Conservation (phyloP, 164 flowering plant genomes). For the Sedum album region DNA sequence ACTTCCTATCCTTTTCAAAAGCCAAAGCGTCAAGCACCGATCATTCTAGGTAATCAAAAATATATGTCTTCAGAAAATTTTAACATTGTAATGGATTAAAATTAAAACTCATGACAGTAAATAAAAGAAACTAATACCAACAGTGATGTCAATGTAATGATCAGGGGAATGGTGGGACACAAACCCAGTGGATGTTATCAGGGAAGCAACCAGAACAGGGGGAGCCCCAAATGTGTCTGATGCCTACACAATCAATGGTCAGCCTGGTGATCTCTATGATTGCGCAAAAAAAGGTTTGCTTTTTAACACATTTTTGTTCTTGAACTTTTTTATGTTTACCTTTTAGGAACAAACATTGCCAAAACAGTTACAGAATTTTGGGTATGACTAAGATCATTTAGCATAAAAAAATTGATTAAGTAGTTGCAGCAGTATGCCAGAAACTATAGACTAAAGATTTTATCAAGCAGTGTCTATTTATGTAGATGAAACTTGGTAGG, state of each 20-base stretch:
- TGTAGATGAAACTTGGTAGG: neutral
- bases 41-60: conserved; percentile 6
- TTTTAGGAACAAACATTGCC: neutral
- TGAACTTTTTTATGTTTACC: neutral
- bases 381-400: neutral
- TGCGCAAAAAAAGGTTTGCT: conserved; percentile 64
- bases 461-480: neutral
- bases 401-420: neutral
- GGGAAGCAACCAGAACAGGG: conserved; percentile 59
- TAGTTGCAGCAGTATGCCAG: neutral
- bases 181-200: conserved; percentile 64
- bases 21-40: conserved; percentile 12
- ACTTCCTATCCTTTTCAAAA: conserved; percentile 30
- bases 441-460: neutral
- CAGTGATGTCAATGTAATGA: neutral
- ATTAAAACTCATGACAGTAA: too few species aligned
- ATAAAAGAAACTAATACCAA: neutral
- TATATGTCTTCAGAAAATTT: neutral
- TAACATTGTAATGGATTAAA: neutral
- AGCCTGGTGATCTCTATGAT: conserved; percentile 84
- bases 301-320: neutral
- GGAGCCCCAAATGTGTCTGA: conserved; percentile 51
- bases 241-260: conserved; percentile 43
- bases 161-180: conserved; percentile 94
- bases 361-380: neutral